Evolutionary conservation across 768 basidiomycete species (phyloP).

Genomic region (Leccinellum rugosiceps): DNA sequence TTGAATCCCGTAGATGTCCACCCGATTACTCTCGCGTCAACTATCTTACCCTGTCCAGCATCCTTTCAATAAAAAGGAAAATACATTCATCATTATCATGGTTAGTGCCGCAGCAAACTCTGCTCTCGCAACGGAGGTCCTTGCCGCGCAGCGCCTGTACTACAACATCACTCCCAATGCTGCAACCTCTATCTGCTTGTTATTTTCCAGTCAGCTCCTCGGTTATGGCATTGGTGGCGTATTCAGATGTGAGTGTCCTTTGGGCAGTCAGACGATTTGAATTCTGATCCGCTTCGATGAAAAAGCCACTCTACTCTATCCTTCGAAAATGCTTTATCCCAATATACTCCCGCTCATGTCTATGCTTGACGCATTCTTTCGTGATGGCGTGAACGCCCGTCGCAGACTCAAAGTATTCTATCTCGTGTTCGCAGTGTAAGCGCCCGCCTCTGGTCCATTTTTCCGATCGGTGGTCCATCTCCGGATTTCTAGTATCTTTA

Average conservation of each 20-base stretch:
- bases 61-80: slow-evolving; percentile 60
- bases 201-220: slow-evolving; percentile 34
- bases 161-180: slow-evolving; percentile 50
- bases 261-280: neutral
- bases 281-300: neutral
- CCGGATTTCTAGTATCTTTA: slow-evolving; percentile 34
- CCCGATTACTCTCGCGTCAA: neutral
- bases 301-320: slow-evolving; percentile 39
- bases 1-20: slow-evolving; percentile 43
- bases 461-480: neutral
- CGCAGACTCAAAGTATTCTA: slow-evolving; percentile 39
- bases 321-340: slow-evolving; percentile 44
- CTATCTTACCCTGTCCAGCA: slow-evolving; percentile 31
- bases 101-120: slow-evolving; percentile 51
- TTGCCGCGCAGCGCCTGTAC: slow-evolving; percentile 51
- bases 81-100: slow-evolving; percentile 58
- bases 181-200: slow-evolving; percentile 42
- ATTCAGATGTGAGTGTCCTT: slow-evolving; percentile 39
- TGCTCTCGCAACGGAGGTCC: slow-evolving; percentile 51
- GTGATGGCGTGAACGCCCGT: slow-evolving; percentile 36
- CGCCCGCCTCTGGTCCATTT: slow-evolving; percentile 19
- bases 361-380: slow-evolving; percentile 38
- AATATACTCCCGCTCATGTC: slow-evolving; percentile 23
- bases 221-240: slow-evolving; percentile 58
- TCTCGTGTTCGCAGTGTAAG: slow-evolving; percentile 29